A percentile compares a stretch with the other conserved stretches of the same genome.
Evolutionary conservation across 148 eudicot genomes (phyloP).

Genomic region (Bassia scoparia): DNA sequence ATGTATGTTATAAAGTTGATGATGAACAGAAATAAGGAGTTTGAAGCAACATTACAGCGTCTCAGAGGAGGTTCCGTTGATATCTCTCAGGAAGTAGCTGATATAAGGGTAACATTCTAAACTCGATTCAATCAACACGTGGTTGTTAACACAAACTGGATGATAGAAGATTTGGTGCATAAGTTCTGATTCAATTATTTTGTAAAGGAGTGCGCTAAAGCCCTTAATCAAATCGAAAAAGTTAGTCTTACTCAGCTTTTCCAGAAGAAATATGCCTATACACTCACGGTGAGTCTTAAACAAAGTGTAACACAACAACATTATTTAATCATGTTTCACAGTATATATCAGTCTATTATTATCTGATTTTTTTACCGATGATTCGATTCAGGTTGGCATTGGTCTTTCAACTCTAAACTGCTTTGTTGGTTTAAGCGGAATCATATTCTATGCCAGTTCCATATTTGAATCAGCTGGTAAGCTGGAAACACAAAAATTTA

Average conservation of each 20-base stretch:
- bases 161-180: slow-evolving; percentile 6
- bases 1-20: slow-evolving; percentile 26
- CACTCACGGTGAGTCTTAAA: slow-evolving; percentile 30
- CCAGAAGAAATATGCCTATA: slow-evolving; percentile 31
- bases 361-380: neutral
- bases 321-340: too few species aligned
- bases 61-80: slow-evolving; percentile 34
- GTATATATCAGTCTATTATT: neutral
- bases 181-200: neutral
- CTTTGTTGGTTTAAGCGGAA: slow-evolving; percentile 28
- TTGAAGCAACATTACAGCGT: slow-evolving; percentile 29
- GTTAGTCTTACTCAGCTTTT: slow-evolving; percentile 29
- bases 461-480: slow-evolving; percentile 38
- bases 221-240: slow-evolving; percentile 26
- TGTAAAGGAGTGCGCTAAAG: slow-evolving; percentile 26
- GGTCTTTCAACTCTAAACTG: slow-evolving; percentile 26
- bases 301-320: too few species aligned
- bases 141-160: too few species aligned
- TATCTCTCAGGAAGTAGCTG: slow-evolving; percentile 33
- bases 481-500: neutral
- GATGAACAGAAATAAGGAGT: slow-evolving; percentile 26
- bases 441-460: slow-evolving; percentile 30
- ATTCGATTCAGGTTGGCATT: slow-evolving; percentile 29
- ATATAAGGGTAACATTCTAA: slow-evolving; percentile 30
- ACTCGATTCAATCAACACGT: too few species aligned